Conservation (phyloP, 176 grass and related monocot species). For the Lolium rigidum region DNA sequence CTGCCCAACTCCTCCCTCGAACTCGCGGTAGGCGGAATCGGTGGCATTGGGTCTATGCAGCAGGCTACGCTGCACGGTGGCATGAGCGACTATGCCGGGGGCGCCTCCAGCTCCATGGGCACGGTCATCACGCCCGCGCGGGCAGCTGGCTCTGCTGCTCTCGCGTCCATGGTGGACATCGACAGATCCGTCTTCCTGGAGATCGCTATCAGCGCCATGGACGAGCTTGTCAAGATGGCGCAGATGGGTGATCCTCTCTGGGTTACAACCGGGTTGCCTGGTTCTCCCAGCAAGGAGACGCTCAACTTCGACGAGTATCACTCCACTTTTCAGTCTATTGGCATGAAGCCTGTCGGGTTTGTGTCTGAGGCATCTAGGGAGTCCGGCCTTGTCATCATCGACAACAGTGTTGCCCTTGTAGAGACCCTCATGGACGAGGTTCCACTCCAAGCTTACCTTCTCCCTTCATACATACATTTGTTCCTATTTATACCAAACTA, state of each 20-base stretch:
- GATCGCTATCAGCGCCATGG: slow-evolving; percentile 78
- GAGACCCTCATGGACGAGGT: slow-evolving; percentile 93
- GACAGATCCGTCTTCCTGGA: slow-evolving; percentile 79
- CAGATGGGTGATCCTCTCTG: slow-evolving; percentile 82
- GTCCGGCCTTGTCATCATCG: slow-evolving; percentile 68
- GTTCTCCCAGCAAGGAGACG: slow-evolving; percentile 43
- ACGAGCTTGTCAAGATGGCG: slow-evolving; percentile 93
- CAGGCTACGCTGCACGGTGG: slow-evolving; percentile 16
- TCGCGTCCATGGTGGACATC: slow-evolving; percentile 38
- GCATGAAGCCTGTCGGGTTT: slow-evolving; percentile 62
- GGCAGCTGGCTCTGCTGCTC: slow-evolving; percentile 29
- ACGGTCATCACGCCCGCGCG: slow-evolving; percentile 70
- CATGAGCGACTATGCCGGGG: slow-evolving; percentile 61
- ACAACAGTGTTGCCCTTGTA: slow-evolving; percentile 73
- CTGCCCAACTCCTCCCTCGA: slow-evolving; percentile 74
- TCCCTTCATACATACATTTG: background rate
- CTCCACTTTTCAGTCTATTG: slow-evolving; percentile 56
- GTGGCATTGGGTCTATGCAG: slow-evolving; percentile 48
- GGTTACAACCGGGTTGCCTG: slow-evolving; percentile 52
- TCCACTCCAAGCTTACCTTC: background rate
- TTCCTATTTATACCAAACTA: no score
- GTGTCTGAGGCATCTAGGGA: slow-evolving; percentile 86
- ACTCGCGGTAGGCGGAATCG: slow-evolving; percentile 61
- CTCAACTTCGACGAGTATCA: slow-evolving; percentile 88
- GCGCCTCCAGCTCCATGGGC: slow-evolving; percentile 61